Conservation (phyloP, 768 basidiomycete species). For the Trametes gibbosa region DNA sequence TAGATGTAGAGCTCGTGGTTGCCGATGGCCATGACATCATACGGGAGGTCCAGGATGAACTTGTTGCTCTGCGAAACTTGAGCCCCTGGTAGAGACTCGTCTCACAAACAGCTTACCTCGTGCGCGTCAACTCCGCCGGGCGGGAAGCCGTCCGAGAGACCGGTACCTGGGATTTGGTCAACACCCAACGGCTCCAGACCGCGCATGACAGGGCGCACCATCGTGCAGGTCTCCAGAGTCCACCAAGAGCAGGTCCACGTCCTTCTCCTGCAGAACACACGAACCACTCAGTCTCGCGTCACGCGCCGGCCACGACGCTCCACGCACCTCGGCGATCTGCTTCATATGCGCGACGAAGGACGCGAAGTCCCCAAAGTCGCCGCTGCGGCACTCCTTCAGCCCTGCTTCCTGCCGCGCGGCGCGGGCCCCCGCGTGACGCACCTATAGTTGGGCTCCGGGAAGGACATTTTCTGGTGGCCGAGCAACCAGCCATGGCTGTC, state of each 20-base stretch:
- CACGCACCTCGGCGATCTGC: constrained; percentile 55
- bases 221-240: constrained; percentile 82
- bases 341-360: constrained; percentile 89
- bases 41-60: constrained; percentile 70
- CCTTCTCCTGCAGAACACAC: constrained; percentile 44
- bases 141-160: constrained; percentile 73
- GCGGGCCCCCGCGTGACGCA: constrained; percentile 23
- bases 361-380: constrained; percentile 77
- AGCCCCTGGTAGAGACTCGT: not conserved
- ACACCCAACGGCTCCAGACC: too few relatives aligned
- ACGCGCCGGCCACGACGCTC: not conserved
- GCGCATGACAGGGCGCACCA: constrained; percentile 32
- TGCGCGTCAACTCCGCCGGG: constrained; percentile 69
- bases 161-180: constrained; percentile 50
- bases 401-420: too few relatives aligned
- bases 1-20: constrained; percentile 88
- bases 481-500: constrained; percentile 82
- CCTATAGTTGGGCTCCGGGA: constrained; percentile 78
- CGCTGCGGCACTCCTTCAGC: constrained; percentile 29
- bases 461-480: constrained; percentile 74
- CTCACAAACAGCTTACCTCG: constrained; percentile 43
- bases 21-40: constrained; percentile 82
- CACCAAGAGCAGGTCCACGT: constrained; percentile 80
- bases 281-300: not conserved
- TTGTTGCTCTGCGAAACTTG: constrained; percentile 58